Conservation (phyloP, 495 filamentous ascomycete species). For the Penicillium bialowiezense region DNA sequence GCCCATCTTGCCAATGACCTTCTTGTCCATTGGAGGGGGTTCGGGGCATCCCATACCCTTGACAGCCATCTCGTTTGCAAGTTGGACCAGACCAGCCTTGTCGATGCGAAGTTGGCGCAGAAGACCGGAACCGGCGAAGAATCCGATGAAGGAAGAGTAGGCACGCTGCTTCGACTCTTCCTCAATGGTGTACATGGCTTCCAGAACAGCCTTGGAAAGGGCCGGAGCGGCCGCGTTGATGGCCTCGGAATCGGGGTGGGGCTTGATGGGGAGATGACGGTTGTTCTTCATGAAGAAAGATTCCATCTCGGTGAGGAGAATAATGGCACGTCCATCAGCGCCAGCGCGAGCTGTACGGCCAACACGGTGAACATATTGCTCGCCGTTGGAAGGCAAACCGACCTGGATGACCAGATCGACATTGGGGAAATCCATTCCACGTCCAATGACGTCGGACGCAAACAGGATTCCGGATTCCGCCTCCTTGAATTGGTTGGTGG, state of each 20-base stretch:
- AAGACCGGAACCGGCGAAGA: constrained; percentile 42
- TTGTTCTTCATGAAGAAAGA: constrained; percentile 57
- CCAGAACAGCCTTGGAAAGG: constrained; percentile 20
- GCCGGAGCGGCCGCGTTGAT: constrained; percentile 28
- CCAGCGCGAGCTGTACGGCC: constrained; percentile 69
- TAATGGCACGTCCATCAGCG: constrained; percentile 63
- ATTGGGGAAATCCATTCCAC: constrained; percentile 91
- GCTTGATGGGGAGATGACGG: constrained; percentile 52
- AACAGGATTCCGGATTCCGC: constrained; percentile 55
- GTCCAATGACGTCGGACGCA: constrained; percentile 68
- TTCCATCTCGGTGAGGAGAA: constrained; percentile 59
- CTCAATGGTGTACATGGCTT: constrained; percentile 41
- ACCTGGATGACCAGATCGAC: constrained; percentile 89
- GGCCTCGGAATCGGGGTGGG: constrained; percentile 43
- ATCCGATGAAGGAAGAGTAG: constrained; percentile 54
- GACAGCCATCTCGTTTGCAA: constrained; percentile 44
- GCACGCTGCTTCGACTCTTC: constrained; percentile 50
- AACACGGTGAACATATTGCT: constrained; percentile 87
- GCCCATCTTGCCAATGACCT: constrained; percentile 48
- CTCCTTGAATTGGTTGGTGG: constrained; percentile 60
- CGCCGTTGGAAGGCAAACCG: constrained; percentile 65
- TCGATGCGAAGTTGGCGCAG: constrained; percentile 38
- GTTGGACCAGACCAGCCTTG: constrained; percentile 39
- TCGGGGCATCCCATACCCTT: constrained; percentile 46
- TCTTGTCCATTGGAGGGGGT: constrained; percentile 45